Evolutionary conservation across 1,284 basidiomycete species (phyloP), one percentile per base, ranked within the genome.

Genomic region (Sanguinoderma infundibulare): DNA sequence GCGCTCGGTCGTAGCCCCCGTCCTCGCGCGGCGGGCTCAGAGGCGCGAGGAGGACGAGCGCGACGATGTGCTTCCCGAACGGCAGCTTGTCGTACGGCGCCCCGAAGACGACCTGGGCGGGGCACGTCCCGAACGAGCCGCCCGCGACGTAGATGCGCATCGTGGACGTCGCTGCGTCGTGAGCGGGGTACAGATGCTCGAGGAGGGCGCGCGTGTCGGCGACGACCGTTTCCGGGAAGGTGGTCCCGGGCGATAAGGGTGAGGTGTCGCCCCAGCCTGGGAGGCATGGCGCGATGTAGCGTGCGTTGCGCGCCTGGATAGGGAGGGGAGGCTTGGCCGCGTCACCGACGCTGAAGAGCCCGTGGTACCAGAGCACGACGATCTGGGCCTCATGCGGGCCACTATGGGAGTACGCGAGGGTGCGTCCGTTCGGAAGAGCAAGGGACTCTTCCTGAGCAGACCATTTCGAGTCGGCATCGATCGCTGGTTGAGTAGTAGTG

Each of bases 241-340:
- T 64, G 0, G 69, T 68, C 7, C 74, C 62, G 5, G 73, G 60
- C 4, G 69, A 67, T 0, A 78, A 71, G 2, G 82, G 77, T 0
- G 84, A 84, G 1, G 85, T 81, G 47, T 76, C 75, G 1, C 83
- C 81, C 83, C 85, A 86, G 3, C 84, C 85, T 10, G 84, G 80
- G 22, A 87, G 78, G 5, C 84, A 82, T 0, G 83, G 84, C 8
- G 78, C 75, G 44, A 87, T 67, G 56, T 74, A 73, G 66, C 83
- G 84, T 1, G 81, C 68, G 39, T 76, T 67, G 65, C 76, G 79
- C n/a, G 79, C 73, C 8, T 74, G 47, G 57, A 85, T 68, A 26
- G 70, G 64, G 17, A 66, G 73, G 15, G 69, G 71, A 0, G 64
- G 57, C 2, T 72, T 64, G 5, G 62, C 61, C 22, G 73, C 70